These are phyloP conservation scores for Decorospora gaudefroyi DNA, from an alignment of 2,329 filamentous ascomycete species.

Conservation along the genomic window DNA sequence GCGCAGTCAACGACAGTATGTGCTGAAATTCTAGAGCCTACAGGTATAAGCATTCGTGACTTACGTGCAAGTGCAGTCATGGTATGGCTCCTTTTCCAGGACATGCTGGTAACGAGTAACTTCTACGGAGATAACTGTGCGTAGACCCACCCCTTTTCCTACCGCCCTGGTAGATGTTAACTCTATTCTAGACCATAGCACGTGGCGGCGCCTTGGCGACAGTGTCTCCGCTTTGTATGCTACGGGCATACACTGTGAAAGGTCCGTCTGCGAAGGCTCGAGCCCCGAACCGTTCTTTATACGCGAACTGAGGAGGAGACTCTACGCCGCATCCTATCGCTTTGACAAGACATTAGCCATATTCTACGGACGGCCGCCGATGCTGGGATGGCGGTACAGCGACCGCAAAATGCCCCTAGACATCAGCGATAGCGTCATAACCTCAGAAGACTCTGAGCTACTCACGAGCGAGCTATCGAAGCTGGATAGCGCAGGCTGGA, in stretches of 20 bases:
- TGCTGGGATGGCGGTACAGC: slow-evolving; percentile 43
- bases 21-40: not conserved
- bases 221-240: slow-evolving; percentile 37
- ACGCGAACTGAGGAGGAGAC: slow-evolving; percentile 36
- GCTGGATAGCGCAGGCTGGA: slow-evolving; percentile 41
- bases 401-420: slow-evolving; percentile 41
- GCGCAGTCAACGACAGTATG: slow-evolving; percentile 41
- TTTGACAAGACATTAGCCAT: slow-evolving; percentile 43
- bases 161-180: slow-evolving; percentile 2
- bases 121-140: slow-evolving; percentile 45
- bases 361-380: slow-evolving; percentile 44
- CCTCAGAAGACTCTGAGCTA: slow-evolving; percentile 30
- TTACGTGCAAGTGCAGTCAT: slow-evolving; percentile 24
- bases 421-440: slow-evolving; percentile 34
- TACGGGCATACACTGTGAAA: slow-evolving; percentile 44
- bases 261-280: slow-evolving; percentile 39
- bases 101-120: slow-evolving; percentile 40
- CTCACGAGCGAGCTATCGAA: slow-evolving; percentile 35
- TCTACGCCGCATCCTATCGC: slow-evolving; percentile 38
- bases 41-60: not conserved
- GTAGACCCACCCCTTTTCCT: slow-evolving; percentile 7
- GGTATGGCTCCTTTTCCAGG: slow-evolving; percentile 41
- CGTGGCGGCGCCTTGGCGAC: slow-evolving; percentile 42
- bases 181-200: slow-evolving; percentile 37
- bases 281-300: slow-evolving; percentile 39